phyloP scores from a whole-genome alignment of 441 rosid genomes.

The Capsella rubella region DNA sequence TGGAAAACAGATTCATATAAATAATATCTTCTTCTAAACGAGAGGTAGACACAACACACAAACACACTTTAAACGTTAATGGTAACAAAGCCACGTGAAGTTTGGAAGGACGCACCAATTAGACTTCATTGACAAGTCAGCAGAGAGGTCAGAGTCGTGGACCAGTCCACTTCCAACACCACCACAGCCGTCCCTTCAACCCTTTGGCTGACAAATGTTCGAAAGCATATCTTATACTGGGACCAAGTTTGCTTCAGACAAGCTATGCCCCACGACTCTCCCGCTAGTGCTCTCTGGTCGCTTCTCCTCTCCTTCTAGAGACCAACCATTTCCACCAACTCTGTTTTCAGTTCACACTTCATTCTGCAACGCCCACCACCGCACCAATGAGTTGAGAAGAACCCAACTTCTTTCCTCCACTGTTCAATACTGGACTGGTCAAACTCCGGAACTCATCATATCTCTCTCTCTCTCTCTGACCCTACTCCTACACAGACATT shows the following conservation, averaged over 20 bases:
- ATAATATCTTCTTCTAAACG: slow-evolving; percentile 19
- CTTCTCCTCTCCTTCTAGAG: slow-evolving; percentile 42
- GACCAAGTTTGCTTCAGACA: slow-evolving; percentile 51
- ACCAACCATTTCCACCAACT: slow-evolving; percentile 45
- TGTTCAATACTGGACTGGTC: slow-evolving; percentile 40
- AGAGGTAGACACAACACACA: neutral
- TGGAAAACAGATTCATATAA: slow-evolving; percentile 17
- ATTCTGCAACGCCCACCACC: slow-evolving; percentile 39
- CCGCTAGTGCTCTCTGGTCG: slow-evolving; percentile 46
- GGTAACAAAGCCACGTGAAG: slow-evolving; percentile 44
- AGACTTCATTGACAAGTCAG: slow-evolving; percentile 38
- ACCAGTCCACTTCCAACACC: slow-evolving; percentile 44
- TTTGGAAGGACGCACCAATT: slow-evolving; percentile 37
- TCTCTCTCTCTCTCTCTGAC: slow-evolving; percentile 10
- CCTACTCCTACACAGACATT: slow-evolving; percentile 21
- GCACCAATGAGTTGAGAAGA: slow-evolving; percentile 34
- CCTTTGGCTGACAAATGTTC: slow-evolving; percentile 55
- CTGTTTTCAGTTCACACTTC: slow-evolving; percentile 42
- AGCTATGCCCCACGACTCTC: slow-evolving; percentile 37
- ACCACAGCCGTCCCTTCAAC: slow-evolving; percentile 54
- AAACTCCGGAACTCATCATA: slow-evolving; percentile 25
- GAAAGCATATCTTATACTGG: slow-evolving; percentile 48
- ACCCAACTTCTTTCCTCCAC: slow-evolving; percentile 39
- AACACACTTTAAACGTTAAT: slow-evolving; percentile 17
- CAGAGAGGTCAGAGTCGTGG: slow-evolving; percentile 42